Base-by-base conservation (phyloP, 2,329 filamentous ascomycete species). In the Aspergillus carbonarius region DNA sequence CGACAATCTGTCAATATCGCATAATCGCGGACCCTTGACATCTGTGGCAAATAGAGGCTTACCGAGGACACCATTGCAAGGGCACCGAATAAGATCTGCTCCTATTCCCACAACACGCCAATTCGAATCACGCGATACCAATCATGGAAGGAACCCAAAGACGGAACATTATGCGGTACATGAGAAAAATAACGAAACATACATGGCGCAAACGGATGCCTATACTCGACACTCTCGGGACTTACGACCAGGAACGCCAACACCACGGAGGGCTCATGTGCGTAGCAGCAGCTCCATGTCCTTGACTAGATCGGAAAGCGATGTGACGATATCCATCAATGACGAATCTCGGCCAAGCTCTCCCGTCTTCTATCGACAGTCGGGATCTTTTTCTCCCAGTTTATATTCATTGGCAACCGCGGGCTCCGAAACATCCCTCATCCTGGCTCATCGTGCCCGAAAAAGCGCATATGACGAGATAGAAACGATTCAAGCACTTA, bases 381-480 rank as follows among this genome's bases (percentile, higher is more conserved):
- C 75, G 5, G 72, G 72, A 50, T 78, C 78, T 27, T 75, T 74
- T 50, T 72, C 74, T 4, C 76, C 77, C 5, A 80, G 78, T 55
- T 68, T 81, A 55, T 81, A 80, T 58, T 80, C 78, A 0, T 62
- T 81, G 46, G 77, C 74, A 13, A 78, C 74, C 48, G 75, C 72
- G 9, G 74, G 76, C 18, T 80, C 78, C 0, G 74, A 78, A 55
- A 77, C 76, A 1, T 78, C 78, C n/a, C 70, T 79, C 13, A 65
- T 80, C 17, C 67, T 80, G 52, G 76, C 76, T 7, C 75, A 76
- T 55, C 67, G 77, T 47, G 68, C 74, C 32, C 68, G 72, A 23
- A 78, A 74, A 54, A 79, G 76, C 55, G 72, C 76, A n/a, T 80
- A 79, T 57, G 78, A 79, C 57, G 76, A 79, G 59, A 72, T 73